Base-by-base conservation (phyloP, 2,329 filamentous ascomycete species). In the Neopestalotiopsis sp. region DNA sequence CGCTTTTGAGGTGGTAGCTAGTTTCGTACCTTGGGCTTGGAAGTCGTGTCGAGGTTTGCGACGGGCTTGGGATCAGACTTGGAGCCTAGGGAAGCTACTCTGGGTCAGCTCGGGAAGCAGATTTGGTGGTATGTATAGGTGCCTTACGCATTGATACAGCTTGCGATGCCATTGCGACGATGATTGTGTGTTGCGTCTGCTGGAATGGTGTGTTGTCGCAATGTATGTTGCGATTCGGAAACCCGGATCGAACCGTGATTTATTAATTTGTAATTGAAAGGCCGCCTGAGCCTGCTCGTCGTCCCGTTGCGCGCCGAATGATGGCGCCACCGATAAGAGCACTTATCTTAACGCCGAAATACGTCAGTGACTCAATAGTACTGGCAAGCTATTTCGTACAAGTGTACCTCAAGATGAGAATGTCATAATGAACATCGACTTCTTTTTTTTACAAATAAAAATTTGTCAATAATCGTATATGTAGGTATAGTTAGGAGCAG, bases 1-100 rank as follows among this genome's bases (percentile, higher is more conserved):
- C 24, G 24, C 24, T 28, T 28, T 28, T 28, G 24, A 1, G 24
- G 24, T 28, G 24, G 24, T 28, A 28, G 63, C n/a, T 6, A 66
- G 9, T 38, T 28, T 40, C 74, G 67, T 59, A 78, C 77, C 74
- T 77, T 79, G n/a, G 77, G 77, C 73, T 79, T 79, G 24, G 75
- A 75, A 20, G 74, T 69, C 67, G 24, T 28, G 24, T 74, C 67
- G n/a, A 69, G 49, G 56, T 67, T 72, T 59, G 70, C 70, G 59
- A 67, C 68, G 34, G 74, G 71, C 60, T 73, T 71, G n/a, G 70
- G 52, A 64, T 77, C 76, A 20, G 74, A 57, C 61, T 73, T 76
- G 49, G 73, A 68, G 20, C 72, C 71, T 42, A 77, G 69, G 13
- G 75, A 78, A 66, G 75, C 77, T 78, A 64, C 32, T 67, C 17